Evolutionary conservation across 148 eudicot species (phyloP).

Genomic region (Polygonum aviculare): DNA sequence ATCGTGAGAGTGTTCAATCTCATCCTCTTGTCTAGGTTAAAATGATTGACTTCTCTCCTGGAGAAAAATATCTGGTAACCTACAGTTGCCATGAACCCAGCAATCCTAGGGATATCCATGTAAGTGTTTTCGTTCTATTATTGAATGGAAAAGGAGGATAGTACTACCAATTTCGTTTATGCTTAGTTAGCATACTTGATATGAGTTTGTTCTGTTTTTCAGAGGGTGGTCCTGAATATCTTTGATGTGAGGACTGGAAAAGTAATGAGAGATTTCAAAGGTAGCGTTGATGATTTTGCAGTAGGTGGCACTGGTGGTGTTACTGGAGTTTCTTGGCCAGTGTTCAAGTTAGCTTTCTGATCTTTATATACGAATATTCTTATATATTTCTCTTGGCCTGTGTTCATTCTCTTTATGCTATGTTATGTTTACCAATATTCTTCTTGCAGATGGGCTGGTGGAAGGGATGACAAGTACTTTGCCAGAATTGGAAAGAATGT

Average conservation of each 20-base stretch:
- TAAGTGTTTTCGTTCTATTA: constrained; percentile 18
- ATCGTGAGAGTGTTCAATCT: background rate
- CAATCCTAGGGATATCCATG: constrained; percentile 92
- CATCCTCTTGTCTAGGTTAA: constrained; percentile 55
- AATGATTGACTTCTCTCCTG: constrained; percentile 90
- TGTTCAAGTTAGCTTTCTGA: constrained; percentile 52
- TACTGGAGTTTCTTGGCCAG: constrained; percentile 88
- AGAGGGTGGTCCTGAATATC: constrained; percentile 74
- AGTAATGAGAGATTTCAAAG: constrained; percentile 87
- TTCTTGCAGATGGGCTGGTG: constrained; percentile 80
- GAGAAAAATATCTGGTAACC: constrained; percentile 83
- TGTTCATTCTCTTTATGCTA: background rate
- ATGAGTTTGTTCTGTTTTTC: constrained; percentile 1
- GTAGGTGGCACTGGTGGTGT: constrained; percentile 86
- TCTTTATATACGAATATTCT: background rate
- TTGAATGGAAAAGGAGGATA: background rate
- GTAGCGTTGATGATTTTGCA: constrained; percentile 86
- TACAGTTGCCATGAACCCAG: constrained; percentile 96
- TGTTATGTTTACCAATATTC: background rate
- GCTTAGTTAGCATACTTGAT: constrained; percentile 15
- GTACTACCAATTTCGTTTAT: background rate
- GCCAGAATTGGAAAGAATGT: constrained; percentile 90
- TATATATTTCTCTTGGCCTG: background rate
- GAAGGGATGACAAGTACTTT: constrained; percentile 88
- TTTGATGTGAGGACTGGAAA: constrained; percentile 94